Evolutionary conservation across 768 basidiomycete species (phyloP).

Genomic region (Brasilioporus rufonigricans): DNA sequence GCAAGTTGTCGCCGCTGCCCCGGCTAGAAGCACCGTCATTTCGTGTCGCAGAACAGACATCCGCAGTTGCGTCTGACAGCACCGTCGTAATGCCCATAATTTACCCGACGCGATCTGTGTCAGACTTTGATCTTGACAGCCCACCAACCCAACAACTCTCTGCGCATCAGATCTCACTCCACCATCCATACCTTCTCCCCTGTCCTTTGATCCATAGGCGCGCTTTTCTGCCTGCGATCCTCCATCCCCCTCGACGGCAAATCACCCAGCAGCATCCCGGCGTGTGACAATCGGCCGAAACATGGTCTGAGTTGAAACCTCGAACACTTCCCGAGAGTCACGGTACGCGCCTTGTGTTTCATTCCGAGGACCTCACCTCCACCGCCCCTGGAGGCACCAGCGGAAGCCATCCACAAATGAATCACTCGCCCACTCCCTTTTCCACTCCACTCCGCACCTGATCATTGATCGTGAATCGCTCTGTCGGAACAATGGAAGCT

Average conservation of each 20-base stretch:
- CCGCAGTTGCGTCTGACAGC: neutral
- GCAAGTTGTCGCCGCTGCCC: neutral
- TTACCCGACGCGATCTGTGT: neutral
- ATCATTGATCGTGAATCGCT: constrained; percentile 19
- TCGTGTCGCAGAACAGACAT: neutral
- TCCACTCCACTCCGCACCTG: constrained; percentile 3
- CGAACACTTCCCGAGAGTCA: constrained; percentile 1
- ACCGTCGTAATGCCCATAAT: neutral
- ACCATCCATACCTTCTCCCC: neutral
- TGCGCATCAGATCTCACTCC: neutral
- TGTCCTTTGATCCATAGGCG: constrained; percentile 1
- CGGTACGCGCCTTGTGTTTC: constrained; percentile 7
- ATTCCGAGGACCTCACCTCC: constrained; percentile 16
- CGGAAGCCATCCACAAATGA: constrained; percentile 1
- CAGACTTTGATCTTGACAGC: constrained; percentile 13
- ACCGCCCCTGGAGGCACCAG: constrained; percentile 2
- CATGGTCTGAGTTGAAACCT: constrained; percentile 8
- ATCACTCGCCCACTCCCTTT: constrained; percentile 1
- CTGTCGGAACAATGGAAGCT: constrained; percentile 1
- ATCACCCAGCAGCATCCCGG: neutral
- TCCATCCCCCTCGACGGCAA: constrained; percentile 5
- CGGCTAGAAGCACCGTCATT: neutral
- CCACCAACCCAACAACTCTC: neutral
- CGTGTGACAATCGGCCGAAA: neutral
- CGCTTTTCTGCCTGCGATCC: constrained; percentile 15